phyloP scores from a whole-genome alignment of 495 filamentous ascomycete species.

The Tuber brumale region DNA sequence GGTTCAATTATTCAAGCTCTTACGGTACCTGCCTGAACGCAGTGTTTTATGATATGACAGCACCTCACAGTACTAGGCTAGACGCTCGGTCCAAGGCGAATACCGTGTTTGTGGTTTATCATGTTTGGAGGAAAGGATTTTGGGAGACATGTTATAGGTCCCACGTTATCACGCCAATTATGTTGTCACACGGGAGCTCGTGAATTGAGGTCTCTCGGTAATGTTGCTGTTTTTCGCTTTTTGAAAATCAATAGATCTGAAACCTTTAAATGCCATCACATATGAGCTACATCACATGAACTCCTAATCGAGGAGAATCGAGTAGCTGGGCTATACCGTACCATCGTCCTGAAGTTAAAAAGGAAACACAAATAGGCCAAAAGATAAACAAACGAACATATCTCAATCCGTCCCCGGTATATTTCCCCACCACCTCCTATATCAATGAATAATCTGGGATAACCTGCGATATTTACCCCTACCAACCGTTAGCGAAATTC shows the following conservation, averaged over 20 bases:
- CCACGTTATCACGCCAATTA: background rate
- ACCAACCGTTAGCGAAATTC: background rate
- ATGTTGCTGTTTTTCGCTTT: background rate
- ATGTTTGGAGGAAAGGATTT: background rate
- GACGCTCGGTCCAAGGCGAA: background rate
- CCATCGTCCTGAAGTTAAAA: background rate
- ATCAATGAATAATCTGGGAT: background rate
- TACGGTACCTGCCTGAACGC: background rate
- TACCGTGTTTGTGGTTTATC: background rate
- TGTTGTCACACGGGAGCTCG: background rate
- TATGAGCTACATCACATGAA: background rate
- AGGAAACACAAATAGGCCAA: background rate
- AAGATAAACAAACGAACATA: background rate
- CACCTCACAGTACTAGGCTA: background rate
- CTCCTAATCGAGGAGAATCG: background rate
- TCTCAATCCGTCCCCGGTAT: too few species aligned
- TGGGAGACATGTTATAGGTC: too few species aligned
- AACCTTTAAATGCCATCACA: background rate
- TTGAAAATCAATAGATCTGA: background rate
- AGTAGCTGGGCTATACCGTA: background rate
- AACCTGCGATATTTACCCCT: background rate
- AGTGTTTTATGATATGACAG: too few species aligned
- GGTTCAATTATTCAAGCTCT: too few species aligned
- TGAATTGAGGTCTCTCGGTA: background rate
- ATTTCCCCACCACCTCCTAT: background rate